Percentiles rank a stretch among this genome's conserved stretches.
These are phyloP conservation scores for Podosphaera xanthii DNA, from an alignment of 2,329 filamentous ascomycete species.

Conservation along the genomic window DNA sequence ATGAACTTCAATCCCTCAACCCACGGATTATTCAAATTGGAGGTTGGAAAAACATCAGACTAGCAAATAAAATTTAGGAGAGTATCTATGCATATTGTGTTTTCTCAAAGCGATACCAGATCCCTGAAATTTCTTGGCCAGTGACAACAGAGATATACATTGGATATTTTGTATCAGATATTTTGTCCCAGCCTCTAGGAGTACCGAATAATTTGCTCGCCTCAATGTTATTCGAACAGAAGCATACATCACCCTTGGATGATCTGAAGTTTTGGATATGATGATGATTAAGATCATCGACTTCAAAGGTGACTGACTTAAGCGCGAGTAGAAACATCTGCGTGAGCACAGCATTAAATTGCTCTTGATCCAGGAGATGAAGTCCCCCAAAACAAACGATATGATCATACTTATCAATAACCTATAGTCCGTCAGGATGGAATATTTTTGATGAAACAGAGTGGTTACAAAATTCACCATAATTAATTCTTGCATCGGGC, in stretches of 20 bases:
- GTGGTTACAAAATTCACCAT: not conserved
- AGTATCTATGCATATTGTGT: no score
- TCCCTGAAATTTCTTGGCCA: not conserved
- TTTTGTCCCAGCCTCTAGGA: not conserved
- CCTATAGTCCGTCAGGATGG: not conserved
- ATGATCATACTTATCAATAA: not conserved
- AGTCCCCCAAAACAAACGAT: not conserved
- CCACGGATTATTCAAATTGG: no score
- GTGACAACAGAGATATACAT: not conserved
- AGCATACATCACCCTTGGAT: not conserved
- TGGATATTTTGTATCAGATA: not conserved
- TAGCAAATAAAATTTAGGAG: no score
- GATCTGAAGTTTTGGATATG: not conserved
- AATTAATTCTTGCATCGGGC: not conserved
- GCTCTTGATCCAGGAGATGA: not conserved
- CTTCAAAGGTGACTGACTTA: not conserved
- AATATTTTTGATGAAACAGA: not conserved
- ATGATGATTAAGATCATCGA: not conserved
- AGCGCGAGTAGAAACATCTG: not conserved
- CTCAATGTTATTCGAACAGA: not conserved
- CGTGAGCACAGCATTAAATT: not conserved
- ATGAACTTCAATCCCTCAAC: no score
- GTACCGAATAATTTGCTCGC: not conserved
- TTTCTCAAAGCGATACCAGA: not conserved
- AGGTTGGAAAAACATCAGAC: no score